Evolutionary conservation across 2,329 filamentous ascomycete genomes (phyloP).

Genomic region (Emydomyces testavorans): DNA sequence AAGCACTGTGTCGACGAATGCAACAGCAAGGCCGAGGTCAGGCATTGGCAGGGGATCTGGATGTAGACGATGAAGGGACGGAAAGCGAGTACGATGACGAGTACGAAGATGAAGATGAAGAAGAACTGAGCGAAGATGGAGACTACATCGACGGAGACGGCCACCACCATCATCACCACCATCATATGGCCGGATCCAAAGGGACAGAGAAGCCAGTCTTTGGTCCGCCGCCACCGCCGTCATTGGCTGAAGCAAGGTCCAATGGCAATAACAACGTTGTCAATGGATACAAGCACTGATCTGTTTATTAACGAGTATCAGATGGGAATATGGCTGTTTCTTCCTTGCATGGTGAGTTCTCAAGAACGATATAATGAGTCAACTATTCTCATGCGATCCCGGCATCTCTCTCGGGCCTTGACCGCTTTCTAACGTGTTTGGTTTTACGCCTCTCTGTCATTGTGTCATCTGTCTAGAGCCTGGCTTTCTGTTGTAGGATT

Average conservation of each 20-base stretch:
- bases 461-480: slow-evolving; percentile 1
- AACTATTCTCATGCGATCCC: neutral
- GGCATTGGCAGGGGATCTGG: slow-evolving; percentile 50
- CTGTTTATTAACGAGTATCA: neutral
- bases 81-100: slow-evolving; percentile 45
- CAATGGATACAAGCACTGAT: slow-evolving; percentile 33
- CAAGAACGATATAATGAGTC: neutral
- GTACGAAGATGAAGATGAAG: slow-evolving; percentile 50
- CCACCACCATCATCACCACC: slow-evolving; percentile 49
- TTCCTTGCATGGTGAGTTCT: neutral
- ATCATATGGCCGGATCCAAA: slow-evolving; percentile 29
- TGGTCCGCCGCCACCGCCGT: slow-evolving; percentile 42
- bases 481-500: neutral
- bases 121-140: slow-evolving; percentile 49
- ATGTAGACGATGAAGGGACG: slow-evolving; percentile 38
- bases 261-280: slow-evolving; percentile 36
- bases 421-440: neutral
- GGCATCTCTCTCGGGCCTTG: neutral
- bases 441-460: slow-evolving; percentile 1
- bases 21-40: slow-evolving; percentile 82
- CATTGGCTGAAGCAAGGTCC: slow-evolving; percentile 36
- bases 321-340: neutral
- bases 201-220: slow-evolving; percentile 35
- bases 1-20: slow-evolving; percentile 91
- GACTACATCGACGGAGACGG: slow-evolving; percentile 52